Evolutionary conservation across 2,329 filamentous ascomycete species (phyloP).

Genomic region (Aurifilum marmelostoma): DNA sequence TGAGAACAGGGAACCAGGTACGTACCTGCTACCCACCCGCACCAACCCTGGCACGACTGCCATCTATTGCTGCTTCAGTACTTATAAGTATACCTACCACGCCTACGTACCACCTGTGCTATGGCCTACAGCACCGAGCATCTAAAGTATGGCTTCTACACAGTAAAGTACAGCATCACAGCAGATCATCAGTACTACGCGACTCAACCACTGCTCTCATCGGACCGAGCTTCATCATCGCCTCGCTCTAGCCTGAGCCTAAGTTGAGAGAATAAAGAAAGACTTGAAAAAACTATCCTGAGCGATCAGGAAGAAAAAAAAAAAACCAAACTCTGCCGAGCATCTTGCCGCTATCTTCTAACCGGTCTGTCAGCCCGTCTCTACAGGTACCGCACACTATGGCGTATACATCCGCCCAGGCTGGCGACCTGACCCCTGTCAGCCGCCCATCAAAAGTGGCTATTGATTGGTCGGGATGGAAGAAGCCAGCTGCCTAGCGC

Average conservation of each 20-base stretch:
- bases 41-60: not conserved
- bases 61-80: not conserved
- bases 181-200: not conserved
- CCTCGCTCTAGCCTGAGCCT: not conserved
- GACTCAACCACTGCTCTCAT: not conserved
- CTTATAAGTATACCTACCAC: too few relatives aligned
- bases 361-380: not conserved
- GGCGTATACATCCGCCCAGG: not conserved
- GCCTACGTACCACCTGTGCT: too few relatives aligned
- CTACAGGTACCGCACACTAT: not conserved
- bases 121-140: too few relatives aligned
- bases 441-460: not conserved
- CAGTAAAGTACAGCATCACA: too few relatives aligned
- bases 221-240: not conserved
- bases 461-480: slow-evolving; percentile 5
- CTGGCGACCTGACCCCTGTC: slow-evolving; percentile 1
- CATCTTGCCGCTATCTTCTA: not conserved
- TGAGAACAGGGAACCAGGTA: not conserved
- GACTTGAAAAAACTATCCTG: not conserved
- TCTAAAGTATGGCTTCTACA: not conserved
- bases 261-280: not conserved
- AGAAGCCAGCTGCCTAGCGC: slow-evolving; percentile 8
- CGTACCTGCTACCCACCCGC: not conserved
- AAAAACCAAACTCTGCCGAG: not conserved
- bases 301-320: not conserved